phyloP scores from a whole-genome alignment of 169 alveolate species.

The Plasmodium yoelii region DNA sequence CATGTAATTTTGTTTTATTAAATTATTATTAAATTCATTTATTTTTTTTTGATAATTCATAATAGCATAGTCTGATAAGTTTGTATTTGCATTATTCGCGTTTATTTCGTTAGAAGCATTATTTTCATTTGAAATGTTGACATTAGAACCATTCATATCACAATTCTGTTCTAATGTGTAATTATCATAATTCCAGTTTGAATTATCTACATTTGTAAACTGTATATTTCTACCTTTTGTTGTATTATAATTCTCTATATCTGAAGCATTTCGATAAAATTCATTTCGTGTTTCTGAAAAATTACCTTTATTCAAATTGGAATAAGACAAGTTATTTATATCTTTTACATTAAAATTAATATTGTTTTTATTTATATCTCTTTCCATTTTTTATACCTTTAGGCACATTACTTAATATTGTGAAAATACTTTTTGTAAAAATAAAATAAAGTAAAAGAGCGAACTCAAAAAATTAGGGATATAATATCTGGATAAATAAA shows the following conservation, averaged over 20 bases:
- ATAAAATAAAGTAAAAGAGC: background rate
- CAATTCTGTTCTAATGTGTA: slow-evolving; percentile 17
- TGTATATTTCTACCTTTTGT: slow-evolving; percentile 26
- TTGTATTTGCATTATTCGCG: slow-evolving; percentile 23
- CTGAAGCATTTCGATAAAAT: slow-evolving; percentile 11
- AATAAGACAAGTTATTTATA: slow-evolving; percentile 1
- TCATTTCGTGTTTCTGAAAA: slow-evolving; percentile 21
- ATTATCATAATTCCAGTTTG: slow-evolving; percentile 31
- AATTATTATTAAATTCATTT: slow-evolving; percentile 16
- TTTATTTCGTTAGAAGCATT: background rate
- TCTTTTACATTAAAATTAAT: background rate
- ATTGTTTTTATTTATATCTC: slow-evolving; percentile 35
- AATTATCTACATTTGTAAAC: slow-evolving; percentile 20
- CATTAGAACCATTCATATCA: slow-evolving; percentile 12
- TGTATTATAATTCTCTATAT: slow-evolving; percentile 19
- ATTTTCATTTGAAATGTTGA: background rate
- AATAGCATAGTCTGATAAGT: slow-evolving; percentile 13
- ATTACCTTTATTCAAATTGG: slow-evolving; percentile 26
- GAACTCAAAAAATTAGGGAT: background rate
- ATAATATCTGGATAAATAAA: background rate
- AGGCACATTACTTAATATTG: background rate
- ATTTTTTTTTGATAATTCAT: slow-evolving; percentile 33
- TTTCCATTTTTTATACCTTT: slow-evolving; percentile 24
- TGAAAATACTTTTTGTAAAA: slow-evolving; percentile 9
- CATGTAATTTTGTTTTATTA: slow-evolving; percentile 24